Evolutionary conservation across 495 filamentous ascomycete genomes (phyloP).

Genomic region (Tuber indicum): DNA sequence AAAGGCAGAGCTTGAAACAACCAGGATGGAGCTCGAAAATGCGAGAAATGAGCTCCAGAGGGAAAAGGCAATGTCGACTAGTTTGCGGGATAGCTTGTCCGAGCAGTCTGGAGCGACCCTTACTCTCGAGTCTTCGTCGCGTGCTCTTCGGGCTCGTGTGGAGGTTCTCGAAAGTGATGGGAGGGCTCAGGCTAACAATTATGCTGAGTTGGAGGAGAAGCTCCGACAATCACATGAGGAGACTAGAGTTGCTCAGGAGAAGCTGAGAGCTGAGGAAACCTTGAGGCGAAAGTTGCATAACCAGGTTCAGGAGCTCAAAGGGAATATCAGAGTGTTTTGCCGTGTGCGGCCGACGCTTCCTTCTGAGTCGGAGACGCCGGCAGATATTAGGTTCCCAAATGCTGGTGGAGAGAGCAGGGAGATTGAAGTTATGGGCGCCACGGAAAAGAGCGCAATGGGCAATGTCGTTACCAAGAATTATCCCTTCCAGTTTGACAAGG

Average conservation of each 20-base stretch:
- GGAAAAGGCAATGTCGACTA: slow-evolving; percentile 53
- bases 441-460: slow-evolving; percentile 78
- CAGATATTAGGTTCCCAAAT: slow-evolving; percentile 73
- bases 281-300: slow-evolving; percentile 89
- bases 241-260: slow-evolving; percentile 65
- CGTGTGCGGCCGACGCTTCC: slow-evolving; percentile 77
- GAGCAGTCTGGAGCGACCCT: slow-evolving; percentile 58
- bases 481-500: slow-evolving; percentile 86
- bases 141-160: slow-evolving; percentile 67
- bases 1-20: slow-evolving; percentile 46
- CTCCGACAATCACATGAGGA: slow-evolving; percentile 68
- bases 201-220: slow-evolving; percentile 65
- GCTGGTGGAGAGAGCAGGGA: slow-evolving; percentile 69
- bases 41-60: slow-evolving; percentile 57
- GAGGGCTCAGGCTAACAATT: slow-evolving; percentile 74
- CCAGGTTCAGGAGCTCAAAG: slow-evolving; percentile 96
- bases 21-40: slow-evolving; percentile 47
- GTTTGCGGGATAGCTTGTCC: slow-evolving; percentile 57
- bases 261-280: slow-evolving; percentile 84
- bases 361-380: slow-evolving; percentile 50
- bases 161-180: slow-evolving; percentile 82
- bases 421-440: slow-evolving; percentile 71
- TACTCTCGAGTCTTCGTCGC: slow-evolving; percentile 64
- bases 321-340: slow-evolving; percentile 97
- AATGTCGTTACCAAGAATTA: slow-evolving; percentile 66